Conservation (phyloP, 306 rosid species). For the Datisca glomerata region DNA sequence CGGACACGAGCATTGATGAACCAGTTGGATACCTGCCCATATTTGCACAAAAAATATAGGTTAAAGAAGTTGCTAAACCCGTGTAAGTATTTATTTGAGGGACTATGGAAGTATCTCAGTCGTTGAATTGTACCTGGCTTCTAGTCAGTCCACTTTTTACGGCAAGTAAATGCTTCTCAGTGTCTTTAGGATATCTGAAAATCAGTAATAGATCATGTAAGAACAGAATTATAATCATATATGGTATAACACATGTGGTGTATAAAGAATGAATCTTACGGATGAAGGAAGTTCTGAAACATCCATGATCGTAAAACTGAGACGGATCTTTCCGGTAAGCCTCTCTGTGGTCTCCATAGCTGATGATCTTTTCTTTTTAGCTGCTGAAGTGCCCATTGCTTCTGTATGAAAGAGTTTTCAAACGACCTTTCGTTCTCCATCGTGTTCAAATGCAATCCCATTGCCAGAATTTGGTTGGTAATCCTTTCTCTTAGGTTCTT, state of each 20-base stretch:
- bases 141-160: conserved; percentile 86
- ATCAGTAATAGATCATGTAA: conserved; percentile 4
- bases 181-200: conserved; percentile 94
- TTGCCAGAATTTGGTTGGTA: conserved; percentile 43
- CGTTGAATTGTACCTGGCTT: no score
- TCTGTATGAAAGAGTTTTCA: conserved; percentile 28
- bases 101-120: no score
- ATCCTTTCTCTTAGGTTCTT: conserved; percentile 69
- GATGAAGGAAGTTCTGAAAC: conserved; percentile 97
- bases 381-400: conserved; percentile 86
- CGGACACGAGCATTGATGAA: conserved; percentile 90
- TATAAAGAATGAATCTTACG: conserved; percentile 32
- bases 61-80: no score
- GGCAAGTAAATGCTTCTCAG: conserved; percentile 91
- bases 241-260: neutral
- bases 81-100: no score
- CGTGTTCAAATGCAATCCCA: conserved; percentile 29
- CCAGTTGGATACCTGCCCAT: conserved; percentile 77
- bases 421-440: conserved; percentile 40
- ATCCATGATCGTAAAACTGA: conserved; percentile 85
- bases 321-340: conserved; percentile 90
- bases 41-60: neutral
- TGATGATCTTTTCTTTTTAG: conserved; percentile 64
- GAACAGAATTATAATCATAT: no score
- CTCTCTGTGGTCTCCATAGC: conserved; percentile 93